phyloP scores from a whole-genome alignment of 129 eudicot species.

The Solidago caesia region DNA sequence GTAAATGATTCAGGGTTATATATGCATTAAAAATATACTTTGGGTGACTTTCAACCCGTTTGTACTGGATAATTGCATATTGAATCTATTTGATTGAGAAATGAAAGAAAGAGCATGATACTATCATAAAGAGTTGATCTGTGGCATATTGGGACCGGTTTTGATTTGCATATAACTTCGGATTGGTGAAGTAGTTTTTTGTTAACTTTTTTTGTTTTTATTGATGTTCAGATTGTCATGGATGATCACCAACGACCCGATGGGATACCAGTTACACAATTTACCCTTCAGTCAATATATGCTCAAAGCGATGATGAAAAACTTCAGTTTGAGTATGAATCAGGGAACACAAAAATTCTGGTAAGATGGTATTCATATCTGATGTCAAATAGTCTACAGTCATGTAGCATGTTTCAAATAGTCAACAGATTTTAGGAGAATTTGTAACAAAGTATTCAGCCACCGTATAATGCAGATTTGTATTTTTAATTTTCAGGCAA shows the following conservation, averaged over 20 bases:
- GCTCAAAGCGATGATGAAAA: slow-evolving; percentile 95
- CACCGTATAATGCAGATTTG: background rate
- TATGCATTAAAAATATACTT: too few relatives aligned
- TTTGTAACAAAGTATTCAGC: background rate
- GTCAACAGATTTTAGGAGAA: background rate
- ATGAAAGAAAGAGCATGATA: background rate
- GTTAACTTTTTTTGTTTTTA: background rate
- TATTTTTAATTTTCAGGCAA: slow-evolving; percentile 47
- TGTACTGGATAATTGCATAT: too few relatives aligned
- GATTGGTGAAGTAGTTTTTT: background rate
- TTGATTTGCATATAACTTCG: background rate
- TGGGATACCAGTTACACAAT: slow-evolving; percentile 88
- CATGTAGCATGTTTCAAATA: slow-evolving; percentile 7
- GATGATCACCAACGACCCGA: slow-evolving; percentile 94
- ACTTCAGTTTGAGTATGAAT: slow-evolving; percentile 92
- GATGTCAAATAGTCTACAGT: slow-evolving; percentile 17
- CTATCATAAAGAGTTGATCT: background rate
- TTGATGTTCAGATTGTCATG: slow-evolving; percentile 78
- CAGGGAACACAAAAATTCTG: slow-evolving; percentile 90
- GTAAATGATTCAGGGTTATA: background rate
- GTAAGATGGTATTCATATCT: slow-evolving; percentile 40
- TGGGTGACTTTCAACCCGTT: too few relatives aligned
- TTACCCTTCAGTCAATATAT: slow-evolving; percentile 88
- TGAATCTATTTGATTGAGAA: too few relatives aligned
- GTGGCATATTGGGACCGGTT: background rate